Percentiles rank a stretch among this genome's conserved stretches.
Evolutionary conservation across 768 basidiomycete genomes (phyloP).

Genomic region (Suillus subalutaceus): DNA sequence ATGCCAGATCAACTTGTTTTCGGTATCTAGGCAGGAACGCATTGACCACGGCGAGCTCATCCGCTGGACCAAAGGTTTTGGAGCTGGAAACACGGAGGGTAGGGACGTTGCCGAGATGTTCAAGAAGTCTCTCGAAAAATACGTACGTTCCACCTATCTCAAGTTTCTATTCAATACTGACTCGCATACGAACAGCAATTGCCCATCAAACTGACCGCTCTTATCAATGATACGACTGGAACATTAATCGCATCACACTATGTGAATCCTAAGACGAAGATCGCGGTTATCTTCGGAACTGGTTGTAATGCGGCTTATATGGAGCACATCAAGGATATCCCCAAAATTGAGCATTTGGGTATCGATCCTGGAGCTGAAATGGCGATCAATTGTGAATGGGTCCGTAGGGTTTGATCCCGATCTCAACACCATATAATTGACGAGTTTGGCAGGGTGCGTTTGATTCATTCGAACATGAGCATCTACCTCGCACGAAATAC

Average conservation of each 20-base stretch:
- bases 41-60: slow-evolving; percentile 96
- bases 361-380: slow-evolving; percentile 70
- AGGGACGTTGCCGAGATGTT: slow-evolving; percentile 95
- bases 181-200: slow-evolving; percentile 55
- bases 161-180: slow-evolving; percentile 2
- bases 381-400: slow-evolving; percentile 98
- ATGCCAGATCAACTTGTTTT: background rate
- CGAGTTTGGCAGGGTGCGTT: slow-evolving; percentile 79
- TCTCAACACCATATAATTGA: slow-evolving; percentile 6
- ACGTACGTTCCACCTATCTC: slow-evolving; percentile 43
- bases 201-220: slow-evolving; percentile 80
- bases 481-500: slow-evolving; percentile 94
- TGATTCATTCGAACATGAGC: slow-evolving; percentile 93
- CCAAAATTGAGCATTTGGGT: slow-evolving; percentile 80
- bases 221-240: slow-evolving; percentile 98
- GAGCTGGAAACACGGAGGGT: slow-evolving; percentile 89
- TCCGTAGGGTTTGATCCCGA: slow-evolving; percentile 35
- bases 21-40: slow-evolving; percentile 69
- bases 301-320: slow-evolving; percentile 99
- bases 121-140: slow-evolving; percentile 73
- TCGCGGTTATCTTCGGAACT: slow-evolving; percentile 97
- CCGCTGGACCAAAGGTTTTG: slow-evolving; percentile 99
- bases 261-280: slow-evolving; percentile 87
- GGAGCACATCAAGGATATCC: slow-evolving; percentile 84
- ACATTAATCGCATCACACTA: slow-evolving; percentile 97